Evolutionary conservation across 371 early-diverging fungal species (phyloP), one percentile per base, ranked within the genome.

Genomic region (Rhizopus microsporus): DNA sequence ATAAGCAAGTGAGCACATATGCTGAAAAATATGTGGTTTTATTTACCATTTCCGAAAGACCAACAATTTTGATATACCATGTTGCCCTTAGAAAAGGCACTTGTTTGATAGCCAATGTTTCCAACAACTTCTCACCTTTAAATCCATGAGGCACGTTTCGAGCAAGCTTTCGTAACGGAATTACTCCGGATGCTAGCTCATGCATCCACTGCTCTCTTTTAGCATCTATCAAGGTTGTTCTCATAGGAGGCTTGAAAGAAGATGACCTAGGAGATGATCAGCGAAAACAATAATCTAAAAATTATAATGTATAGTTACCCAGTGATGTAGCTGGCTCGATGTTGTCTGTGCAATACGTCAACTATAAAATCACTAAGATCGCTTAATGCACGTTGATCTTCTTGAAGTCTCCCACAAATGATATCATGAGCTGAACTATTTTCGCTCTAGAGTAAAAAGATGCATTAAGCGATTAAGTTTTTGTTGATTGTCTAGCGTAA

Each of bases 21-120:
- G 23, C 23, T 23, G 23, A 5, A 9, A 30, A 31, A 15, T 10
- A 2, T 38, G 37, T 9, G n/a, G n/a, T 29, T 30, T 2, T 31
- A 46, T 57, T 71, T 67, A 83, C 78, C 81, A 86, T 84, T 65
- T 86, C 87, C 23, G 75, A 74, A 16, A 81, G 54, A 34, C 82
- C 89, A 5, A 87, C 82, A 33, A 88, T 75, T 54, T 88, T 85
- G 35, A 90, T 86, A 50, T 83, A 87, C 91, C 91, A 91, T 7
- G 88, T 72, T 0, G 91, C 89, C n/a, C 90, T 75, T 39, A 81
- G 60, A 52, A 89, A 69, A 0, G 91, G 89, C 3, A 91, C 88
- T 33, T 76, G 80, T 23, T 81, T 74, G 39, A 69, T 61, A 7
- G 83, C 79, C 54, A 91, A 59, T 5, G 78, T 60, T 13, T 89